phyloP scores from a whole-genome alignment of 1,284 basidiomycete species.

The Apiotrichum sp. region DNA sequence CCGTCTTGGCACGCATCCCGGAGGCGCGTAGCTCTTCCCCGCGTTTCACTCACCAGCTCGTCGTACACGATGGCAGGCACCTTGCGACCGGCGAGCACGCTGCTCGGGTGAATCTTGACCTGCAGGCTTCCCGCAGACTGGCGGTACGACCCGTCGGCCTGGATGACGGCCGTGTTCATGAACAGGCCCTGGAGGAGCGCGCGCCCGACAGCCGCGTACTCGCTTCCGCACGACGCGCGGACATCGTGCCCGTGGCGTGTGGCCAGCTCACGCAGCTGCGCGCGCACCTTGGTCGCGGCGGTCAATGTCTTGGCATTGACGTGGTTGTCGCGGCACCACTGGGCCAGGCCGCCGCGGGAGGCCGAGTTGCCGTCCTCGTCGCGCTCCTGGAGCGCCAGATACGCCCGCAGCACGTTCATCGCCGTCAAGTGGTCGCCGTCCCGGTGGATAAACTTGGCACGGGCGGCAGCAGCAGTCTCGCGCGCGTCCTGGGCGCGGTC shows the following conservation, averaged over 20 bases:
- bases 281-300: slow-evolving; percentile 75
- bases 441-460: slow-evolving; percentile 70
- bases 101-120: slow-evolving; percentile 84
- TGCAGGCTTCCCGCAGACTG: slow-evolving; percentile 69
- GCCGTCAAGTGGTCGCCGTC: slow-evolving; percentile 87
- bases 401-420: slow-evolving; percentile 77
- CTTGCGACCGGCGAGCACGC: slow-evolving; percentile 69
- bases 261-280: slow-evolving; percentile 69
- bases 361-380: slow-evolving; percentile 17
- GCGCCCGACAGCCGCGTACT: slow-evolving; percentile 58
- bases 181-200: slow-evolving; percentile 69
- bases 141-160: slow-evolving; percentile 74
- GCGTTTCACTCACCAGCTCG: slow-evolving; percentile 59
- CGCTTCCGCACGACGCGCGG: slow-evolving; percentile 55
- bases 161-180: slow-evolving; percentile 73
- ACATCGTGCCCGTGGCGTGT: slow-evolving; percentile 58
- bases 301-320: slow-evolving; percentile 77
- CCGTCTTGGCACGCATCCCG: background rate
- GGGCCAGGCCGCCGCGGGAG: slow-evolving; percentile 48
- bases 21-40: background rate
- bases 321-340: slow-evolving; percentile 78
- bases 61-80: slow-evolving; percentile 80
- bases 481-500: slow-evolving; percentile 55
- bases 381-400: slow-evolving; percentile 54
- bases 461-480: slow-evolving; percentile 61